phyloP scores from a whole-genome alignment of 176 grass and related monocot species.

The Musa acuminata region DNA sequence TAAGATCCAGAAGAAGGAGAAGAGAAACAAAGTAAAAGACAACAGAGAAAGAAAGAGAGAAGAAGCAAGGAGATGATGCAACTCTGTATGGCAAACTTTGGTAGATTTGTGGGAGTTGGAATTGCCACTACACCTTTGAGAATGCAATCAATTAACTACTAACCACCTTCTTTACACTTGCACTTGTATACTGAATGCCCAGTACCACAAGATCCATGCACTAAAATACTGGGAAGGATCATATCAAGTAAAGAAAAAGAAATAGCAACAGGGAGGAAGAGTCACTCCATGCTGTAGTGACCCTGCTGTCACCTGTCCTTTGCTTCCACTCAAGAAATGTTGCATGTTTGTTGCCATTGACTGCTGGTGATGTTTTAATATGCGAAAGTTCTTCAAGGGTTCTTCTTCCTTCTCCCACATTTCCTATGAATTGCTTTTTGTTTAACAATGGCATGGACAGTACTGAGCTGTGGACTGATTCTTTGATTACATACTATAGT shows the following conservation, averaged over 20 bases:
- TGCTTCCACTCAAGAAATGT: neutral
- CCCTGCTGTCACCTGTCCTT: conserved; percentile 4
- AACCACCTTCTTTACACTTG: neutral
- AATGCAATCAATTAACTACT: neutral
- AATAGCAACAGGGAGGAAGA: neutral
- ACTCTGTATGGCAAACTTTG: neutral
- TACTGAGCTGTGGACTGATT: no score
- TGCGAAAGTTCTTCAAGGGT: neutral
- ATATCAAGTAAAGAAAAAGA: neutral
- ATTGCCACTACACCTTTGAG: neutral
- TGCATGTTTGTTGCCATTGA: neutral
- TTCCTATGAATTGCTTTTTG: no score
- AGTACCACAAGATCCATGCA: neutral
- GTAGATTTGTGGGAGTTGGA: neutral
- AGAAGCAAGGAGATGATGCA: neutral
- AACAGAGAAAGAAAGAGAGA: neutral
- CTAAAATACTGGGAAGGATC: neutral
- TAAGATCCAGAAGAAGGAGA: neutral
- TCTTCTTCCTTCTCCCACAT: neutral
- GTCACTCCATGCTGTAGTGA: neutral
- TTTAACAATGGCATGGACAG: no score
- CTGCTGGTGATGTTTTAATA: neutral
- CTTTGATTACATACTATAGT: no score
- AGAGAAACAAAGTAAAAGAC: neutral
- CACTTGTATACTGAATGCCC: neutral